Evolutionary conservation across 1,284 basidiomycete genomes (phyloP).

Genomic region (Cryptococcus hybrid): DNA sequence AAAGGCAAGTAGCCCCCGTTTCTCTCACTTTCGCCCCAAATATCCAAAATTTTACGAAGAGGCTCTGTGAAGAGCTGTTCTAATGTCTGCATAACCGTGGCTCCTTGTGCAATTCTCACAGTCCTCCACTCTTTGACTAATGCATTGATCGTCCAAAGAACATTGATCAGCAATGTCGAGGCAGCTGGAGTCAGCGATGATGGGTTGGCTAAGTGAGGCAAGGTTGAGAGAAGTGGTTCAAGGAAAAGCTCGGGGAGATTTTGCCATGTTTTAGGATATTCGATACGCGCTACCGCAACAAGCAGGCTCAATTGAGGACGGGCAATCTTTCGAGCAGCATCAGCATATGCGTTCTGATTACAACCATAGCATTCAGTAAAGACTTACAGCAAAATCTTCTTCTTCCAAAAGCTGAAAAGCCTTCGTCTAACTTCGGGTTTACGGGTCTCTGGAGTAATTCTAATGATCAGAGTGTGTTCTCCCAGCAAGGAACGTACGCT

Average conservation of each 20-base stretch:
- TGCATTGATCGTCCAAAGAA: constrained; percentile 50
- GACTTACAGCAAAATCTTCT: constrained; percentile 32
- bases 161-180: constrained; percentile 45
- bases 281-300: constrained; percentile 45
- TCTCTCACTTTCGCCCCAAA: constrained; percentile 34
- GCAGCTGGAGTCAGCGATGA: constrained; percentile 9
- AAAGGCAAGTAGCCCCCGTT: constrained; percentile 40
- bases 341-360: neutral
- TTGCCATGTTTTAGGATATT: constrained; percentile 41
- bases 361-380: no score
- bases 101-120: constrained; percentile 45
- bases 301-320: constrained; percentile 46
- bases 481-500: constrained; percentile 20
- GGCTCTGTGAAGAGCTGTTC: constrained; percentile 37
- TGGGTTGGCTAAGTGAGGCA: constrained; percentile 30
- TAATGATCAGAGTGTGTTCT: constrained; percentile 7
- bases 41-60: constrained; percentile 33
- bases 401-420: constrained; percentile 49
- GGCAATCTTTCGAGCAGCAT: constrained; percentile 33
- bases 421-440: constrained; percentile 44
- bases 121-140: constrained; percentile 50
- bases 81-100: constrained; percentile 41
- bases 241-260: constrained; percentile 42
- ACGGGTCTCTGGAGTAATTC: constrained; percentile 42
- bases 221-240: constrained; percentile 35